Base-by-base conservation (phyloP, 2,329 filamentous ascomycete species). In the Diplodia scrobiculata region DNA sequence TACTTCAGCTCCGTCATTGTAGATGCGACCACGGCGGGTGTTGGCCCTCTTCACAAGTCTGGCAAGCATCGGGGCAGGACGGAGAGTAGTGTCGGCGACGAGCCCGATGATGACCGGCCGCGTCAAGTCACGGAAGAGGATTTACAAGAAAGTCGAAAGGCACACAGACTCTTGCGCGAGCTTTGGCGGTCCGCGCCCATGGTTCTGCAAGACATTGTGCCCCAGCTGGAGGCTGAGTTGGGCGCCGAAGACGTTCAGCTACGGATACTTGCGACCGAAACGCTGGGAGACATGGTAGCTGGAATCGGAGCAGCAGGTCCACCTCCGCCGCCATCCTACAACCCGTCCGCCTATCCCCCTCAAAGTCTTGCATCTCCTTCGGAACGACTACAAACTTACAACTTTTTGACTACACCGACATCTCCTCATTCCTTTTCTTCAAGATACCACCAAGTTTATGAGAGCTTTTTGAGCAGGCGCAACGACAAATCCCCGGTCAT, bases 1-100 rank as follows among this genome's bases (percentile, higher is more conserved):
- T 99, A 98, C 77, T 99, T 99, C 76, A 96, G 92, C 78, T 92
- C 96, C 66, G 92, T 98, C 62, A 96, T 99, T 67, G 88, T 98
- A 68, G 92, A 97, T 74, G 91, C 92, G 88, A 45, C 86, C 82
- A 50, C 52, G 13, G 41, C 48, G 2, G 58, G 45, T 19, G 45
- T 52, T 10, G 48, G 51, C 80, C 81, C 10, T 82, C 84, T 70
- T 69, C 81, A 64, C 10, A 89, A 87, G 69, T 86, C 85, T 4
- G 65, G 69, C 19, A 73, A 72, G 29, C 63, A 68, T 52, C 70
- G 72, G 13, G 53, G 52, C 19, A 70, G 71, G 66, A 69, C 71
- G 9, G 70, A 69, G 25, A 70, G 69, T 45, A 77, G 78, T 41
- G 72, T 71, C 9, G 72, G 70, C 9, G 79, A 79, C 41, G 80